Percentiles rank a stretch among this genome's conserved stretches.
Conservation (phyloP, 208 protist species). For the Leishmania lainsoni region DNA sequence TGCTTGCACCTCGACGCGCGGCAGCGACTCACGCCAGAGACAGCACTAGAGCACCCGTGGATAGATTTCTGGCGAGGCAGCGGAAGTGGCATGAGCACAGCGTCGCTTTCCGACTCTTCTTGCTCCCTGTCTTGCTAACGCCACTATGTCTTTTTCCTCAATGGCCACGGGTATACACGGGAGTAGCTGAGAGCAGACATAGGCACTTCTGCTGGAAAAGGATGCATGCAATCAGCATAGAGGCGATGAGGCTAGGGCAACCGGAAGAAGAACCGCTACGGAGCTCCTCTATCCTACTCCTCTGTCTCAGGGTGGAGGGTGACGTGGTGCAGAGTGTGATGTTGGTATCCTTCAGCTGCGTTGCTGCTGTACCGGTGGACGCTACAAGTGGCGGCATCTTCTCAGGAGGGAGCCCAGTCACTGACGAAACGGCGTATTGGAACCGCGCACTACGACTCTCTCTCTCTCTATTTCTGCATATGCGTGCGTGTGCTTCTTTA, state of each 20-base stretch:
- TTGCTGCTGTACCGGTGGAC: background rate
- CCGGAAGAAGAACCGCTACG: background rate
- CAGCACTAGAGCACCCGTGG: constrained; percentile 77
- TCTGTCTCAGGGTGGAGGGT: background rate
- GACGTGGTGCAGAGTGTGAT: background rate
- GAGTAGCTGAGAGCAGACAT: background rate
- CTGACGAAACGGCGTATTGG: background rate
- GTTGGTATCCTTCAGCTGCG: background rate
- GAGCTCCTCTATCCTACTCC: background rate
- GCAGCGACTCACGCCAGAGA: constrained; percentile 62
- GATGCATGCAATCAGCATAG: background rate
- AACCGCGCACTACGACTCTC: background rate
- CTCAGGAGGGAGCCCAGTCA: background rate
- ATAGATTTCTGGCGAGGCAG: constrained; percentile 42
- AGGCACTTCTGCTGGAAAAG: background rate
- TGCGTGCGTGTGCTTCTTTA: background rate
- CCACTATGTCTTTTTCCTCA: background rate
- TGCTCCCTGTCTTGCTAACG: constrained; percentile 3
- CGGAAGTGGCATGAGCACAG: constrained; percentile 7
- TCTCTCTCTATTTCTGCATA: background rate
- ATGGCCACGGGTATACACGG: background rate
- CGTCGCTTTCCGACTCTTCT: constrained; percentile 13
- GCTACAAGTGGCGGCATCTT: background rate
- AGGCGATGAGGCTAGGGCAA: background rate
- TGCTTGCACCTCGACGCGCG: constrained; percentile 67